Conservation (phyloP, 192 early-diverging fungal species). For the Backusella circina region DNA sequence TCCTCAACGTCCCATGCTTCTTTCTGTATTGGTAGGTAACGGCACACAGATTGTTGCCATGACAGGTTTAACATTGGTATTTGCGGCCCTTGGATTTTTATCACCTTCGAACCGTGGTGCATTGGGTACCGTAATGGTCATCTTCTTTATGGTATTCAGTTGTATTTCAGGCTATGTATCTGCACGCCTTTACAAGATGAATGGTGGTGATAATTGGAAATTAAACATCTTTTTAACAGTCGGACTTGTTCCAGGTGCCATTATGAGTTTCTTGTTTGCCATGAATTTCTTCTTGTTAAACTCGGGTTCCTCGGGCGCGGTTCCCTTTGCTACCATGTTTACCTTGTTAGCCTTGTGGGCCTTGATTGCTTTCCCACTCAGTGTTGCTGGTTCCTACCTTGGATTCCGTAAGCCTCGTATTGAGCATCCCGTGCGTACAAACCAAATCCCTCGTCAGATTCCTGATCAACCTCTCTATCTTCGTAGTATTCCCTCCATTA, state of each 20-base stretch:
- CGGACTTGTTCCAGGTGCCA: conserved; percentile 71
- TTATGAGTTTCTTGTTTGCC: conserved; percentile 58
- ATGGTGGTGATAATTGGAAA: conserved; percentile 90
- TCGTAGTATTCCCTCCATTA: conserved; percentile 66
- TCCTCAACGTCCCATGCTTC: conserved; percentile 66
- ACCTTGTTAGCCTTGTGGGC: conserved; percentile 79
- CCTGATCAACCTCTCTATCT: conserved; percentile 88
- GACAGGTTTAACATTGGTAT: conserved; percentile 69
- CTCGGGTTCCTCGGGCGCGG: conserved; percentile 81
- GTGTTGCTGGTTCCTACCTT: conserved; percentile 71
- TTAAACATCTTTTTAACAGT: conserved; percentile 79
- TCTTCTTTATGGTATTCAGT: conserved; percentile 89
- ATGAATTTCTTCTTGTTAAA: conserved; percentile 88
- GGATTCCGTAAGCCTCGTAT: conserved; percentile 68
- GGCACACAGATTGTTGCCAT: conserved; percentile 80
- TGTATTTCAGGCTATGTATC: conserved; percentile 87
- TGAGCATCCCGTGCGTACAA: conserved; percentile 79
- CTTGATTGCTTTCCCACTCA: conserved; percentile 80
- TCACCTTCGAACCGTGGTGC: conserved; percentile 90
- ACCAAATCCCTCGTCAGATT: conserved; percentile 93
- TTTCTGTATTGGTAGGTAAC: conserved; percentile 83
- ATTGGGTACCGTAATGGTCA: conserved; percentile 87
- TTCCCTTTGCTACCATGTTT: conserved; percentile 86
- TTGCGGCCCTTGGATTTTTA: conserved; percentile 95
- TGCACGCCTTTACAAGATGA: conserved; percentile 91